These are phyloP conservation scores for Neurospora tetraspora DNA, from an alignment of 495 filamentous ascomycete species.

Conservation along the genomic window DNA sequence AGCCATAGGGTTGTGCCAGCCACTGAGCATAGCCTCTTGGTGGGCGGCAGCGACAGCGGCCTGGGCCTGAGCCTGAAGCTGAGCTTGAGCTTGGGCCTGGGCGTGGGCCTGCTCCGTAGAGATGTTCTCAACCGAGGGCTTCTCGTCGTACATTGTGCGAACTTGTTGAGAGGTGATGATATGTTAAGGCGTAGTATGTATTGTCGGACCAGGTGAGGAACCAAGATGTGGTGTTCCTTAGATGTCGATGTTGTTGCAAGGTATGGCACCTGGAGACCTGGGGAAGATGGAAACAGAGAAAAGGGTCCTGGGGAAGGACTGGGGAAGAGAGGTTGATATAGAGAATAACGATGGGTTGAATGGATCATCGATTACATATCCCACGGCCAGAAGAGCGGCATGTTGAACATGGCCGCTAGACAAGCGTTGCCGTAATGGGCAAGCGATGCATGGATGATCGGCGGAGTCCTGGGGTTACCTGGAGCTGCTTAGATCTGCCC, in stretches of 20 bases:
- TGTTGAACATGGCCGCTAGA: neutral
- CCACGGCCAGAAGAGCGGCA: neutral
- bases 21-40: constrained; percentile 27
- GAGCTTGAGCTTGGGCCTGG: neutral
- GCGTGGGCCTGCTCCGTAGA: neutral
- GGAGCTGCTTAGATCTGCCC: neutral
- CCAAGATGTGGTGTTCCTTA: neutral
- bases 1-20: constrained; percentile 60
- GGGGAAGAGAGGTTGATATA: neutral
- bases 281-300: neutral
- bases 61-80: neutral
- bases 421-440: neutral
- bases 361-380: neutral
- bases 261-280: neutral
- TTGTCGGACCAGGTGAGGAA: neutral
- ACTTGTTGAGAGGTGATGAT: neutral
- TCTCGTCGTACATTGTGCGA: neutral
- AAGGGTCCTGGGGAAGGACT: neutral
- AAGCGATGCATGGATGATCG: neutral
- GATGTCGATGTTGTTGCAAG: neutral
- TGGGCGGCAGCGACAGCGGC: constrained; percentile 5
- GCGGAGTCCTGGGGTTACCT: neutral
- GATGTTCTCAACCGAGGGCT: neutral
- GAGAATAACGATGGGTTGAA: neutral
- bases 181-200: neutral